Evolutionary conservation across 371 early-diverging fungal genomes (phyloP).

Genomic region (Catenaria anguillulae): DNA sequence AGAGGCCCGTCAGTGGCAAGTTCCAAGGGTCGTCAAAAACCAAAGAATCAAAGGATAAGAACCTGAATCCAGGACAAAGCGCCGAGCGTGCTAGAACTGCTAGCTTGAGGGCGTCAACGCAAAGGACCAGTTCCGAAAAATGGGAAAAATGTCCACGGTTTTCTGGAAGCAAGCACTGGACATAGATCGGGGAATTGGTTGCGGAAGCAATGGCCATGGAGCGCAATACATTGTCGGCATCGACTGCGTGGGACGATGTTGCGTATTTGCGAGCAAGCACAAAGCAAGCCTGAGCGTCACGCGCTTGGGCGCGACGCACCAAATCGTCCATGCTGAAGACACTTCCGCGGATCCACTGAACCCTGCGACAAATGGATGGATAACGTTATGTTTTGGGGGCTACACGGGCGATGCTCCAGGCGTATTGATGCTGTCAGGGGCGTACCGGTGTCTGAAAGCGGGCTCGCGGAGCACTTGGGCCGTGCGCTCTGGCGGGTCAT

Average conservation of each 20-base stretch:
- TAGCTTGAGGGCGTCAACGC: background rate
- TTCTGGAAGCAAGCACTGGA: background rate
- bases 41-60: too few relatives aligned
- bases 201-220: background rate
- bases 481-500: background rate
- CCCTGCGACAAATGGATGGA: too few relatives aligned
- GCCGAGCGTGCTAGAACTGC: background rate
- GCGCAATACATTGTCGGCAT: background rate
- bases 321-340: background rate
- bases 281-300: background rate
- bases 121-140: background rate
- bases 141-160: background rate
- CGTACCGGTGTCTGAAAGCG: conserved; percentile 2
- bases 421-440: too few relatives aligned
- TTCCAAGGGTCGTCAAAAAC: too few relatives aligned
- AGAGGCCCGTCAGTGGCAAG: too few relatives aligned
- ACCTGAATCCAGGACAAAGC: background rate
- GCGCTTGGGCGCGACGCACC: background rate
- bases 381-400: too few relatives aligned
- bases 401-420: too few relatives aligned
- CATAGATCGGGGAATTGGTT: background rate
- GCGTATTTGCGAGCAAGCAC: background rate
- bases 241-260: background rate
- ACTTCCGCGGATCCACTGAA: background rate
- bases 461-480: background rate